phyloP scores from a whole-genome alignment of 148 eudicot species.

The Limonium bicolor region DNA sequence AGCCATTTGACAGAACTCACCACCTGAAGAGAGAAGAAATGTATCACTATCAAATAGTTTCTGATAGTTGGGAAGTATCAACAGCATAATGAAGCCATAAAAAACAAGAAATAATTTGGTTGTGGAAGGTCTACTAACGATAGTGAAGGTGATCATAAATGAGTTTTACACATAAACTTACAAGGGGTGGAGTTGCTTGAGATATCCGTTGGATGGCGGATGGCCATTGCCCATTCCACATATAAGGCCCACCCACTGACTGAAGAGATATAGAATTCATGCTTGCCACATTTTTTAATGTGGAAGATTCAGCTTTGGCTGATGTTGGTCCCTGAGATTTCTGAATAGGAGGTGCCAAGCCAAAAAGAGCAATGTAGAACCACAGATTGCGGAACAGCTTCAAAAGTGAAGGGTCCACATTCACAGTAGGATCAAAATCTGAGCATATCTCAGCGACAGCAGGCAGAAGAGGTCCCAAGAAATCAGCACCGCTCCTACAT shows the following conservation, averaged over 20 bases:
- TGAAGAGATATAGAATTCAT: slow-evolving; percentile 69
- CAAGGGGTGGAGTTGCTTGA: slow-evolving; percentile 98
- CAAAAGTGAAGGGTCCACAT: slow-evolving; percentile 82
- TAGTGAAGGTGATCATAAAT: too few relatives aligned
- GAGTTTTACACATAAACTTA: slow-evolving; percentile 27
- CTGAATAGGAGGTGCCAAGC: slow-evolving; percentile 95
- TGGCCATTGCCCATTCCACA: slow-evolving; percentile 84
- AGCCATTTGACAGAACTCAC: slow-evolving; percentile 99
- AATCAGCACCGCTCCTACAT: slow-evolving; percentile 98
- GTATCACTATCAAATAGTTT: too few relatives aligned
- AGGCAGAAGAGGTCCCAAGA: slow-evolving; percentile 93
- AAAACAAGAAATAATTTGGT: too few relatives aligned
- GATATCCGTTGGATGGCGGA: slow-evolving; percentile 87
- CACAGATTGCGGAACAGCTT: slow-evolving; percentile 94
- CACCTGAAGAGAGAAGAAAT: slow-evolving; percentile 39
- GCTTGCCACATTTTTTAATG: slow-evolving; percentile 68
- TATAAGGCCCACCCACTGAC: slow-evolving; percentile 94
- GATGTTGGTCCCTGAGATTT: slow-evolving; percentile 26
- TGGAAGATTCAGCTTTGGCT: slow-evolving; percentile 49
- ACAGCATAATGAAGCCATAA: too few relatives aligned
- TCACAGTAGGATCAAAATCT: slow-evolving; percentile 74
- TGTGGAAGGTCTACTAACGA: too few relatives aligned
- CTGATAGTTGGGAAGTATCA: too few relatives aligned
- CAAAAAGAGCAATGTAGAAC: slow-evolving; percentile 96
- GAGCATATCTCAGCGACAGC: slow-evolving; percentile 98